A percentile compares a stretch with the other conserved stretches of the same genome.
These are phyloP conservation scores for Monilinia fructicola DNA, from an alignment of 2,329 filamentous ascomycete genomes.

Conservation along the genomic window DNA sequence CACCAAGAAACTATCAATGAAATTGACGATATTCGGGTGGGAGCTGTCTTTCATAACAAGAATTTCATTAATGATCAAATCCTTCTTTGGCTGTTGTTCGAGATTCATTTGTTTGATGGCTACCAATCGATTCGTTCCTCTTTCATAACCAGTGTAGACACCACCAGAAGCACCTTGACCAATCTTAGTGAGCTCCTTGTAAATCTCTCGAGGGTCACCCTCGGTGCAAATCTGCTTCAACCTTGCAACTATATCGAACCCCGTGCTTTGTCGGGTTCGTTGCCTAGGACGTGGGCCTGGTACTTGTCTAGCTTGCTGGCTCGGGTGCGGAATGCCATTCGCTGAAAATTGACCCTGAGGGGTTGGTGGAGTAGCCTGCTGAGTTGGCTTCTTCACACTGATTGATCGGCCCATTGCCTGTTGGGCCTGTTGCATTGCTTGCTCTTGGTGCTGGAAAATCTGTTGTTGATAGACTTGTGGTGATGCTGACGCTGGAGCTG, in stretches of 20 bases:
- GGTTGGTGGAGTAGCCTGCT: constrained; percentile 50
- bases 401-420: constrained; percentile 37
- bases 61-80: constrained; percentile 98
- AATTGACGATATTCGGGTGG: constrained; percentile 98
- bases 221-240: constrained; percentile 88
- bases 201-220: constrained; percentile 84
- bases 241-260: constrained; percentile 76
- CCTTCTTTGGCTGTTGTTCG: constrained; percentile 97
- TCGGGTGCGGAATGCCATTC: constrained; percentile 43
- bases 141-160: constrained; percentile 88
- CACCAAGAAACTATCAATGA: constrained; percentile 94
- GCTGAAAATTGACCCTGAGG: constrained; percentile 51
- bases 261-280: constrained; percentile 74
- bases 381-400: constrained; percentile 43
- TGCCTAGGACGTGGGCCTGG: constrained; percentile 70
- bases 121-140: constrained; percentile 79
- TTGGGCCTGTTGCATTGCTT: constrained; percentile 60
- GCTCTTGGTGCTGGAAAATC: constrained; percentile 76
- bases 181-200: constrained; percentile 87
- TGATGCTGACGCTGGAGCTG: constrained; percentile 32
- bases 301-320: constrained; percentile 42
- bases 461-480: constrained; percentile 58
- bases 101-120: constrained; percentile 99
- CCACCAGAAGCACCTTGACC: constrained; percentile 96
- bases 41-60: constrained; percentile 99